Conservation (phyloP, 768 basidiomycete species). For the Boletus speciosus region DNA sequence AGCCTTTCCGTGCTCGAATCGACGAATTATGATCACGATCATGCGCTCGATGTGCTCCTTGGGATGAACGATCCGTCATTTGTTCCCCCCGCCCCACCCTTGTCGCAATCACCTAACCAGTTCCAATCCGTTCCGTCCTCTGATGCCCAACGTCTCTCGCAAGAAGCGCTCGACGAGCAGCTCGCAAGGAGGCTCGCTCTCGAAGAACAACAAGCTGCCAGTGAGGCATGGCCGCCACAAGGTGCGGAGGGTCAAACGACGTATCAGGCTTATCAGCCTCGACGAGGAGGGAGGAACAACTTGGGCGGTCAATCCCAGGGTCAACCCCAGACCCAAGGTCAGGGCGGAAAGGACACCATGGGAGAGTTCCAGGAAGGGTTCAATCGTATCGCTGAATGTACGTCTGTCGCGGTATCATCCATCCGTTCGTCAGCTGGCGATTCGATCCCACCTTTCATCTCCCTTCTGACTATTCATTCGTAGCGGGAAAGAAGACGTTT, state of each 20-base stretch:
- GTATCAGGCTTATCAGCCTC: slow-evolving; percentile 27
- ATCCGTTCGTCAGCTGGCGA: neutral
- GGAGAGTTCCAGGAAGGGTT: slow-evolving; percentile 73
- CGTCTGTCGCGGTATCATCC: slow-evolving; percentile 22
- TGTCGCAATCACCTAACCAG: neutral
- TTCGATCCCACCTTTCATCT: neutral
- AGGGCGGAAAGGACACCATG: slow-evolving; percentile 47
- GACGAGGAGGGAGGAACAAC: slow-evolving; percentile 9
- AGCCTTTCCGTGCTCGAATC: slow-evolving; percentile 73
- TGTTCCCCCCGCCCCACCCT: slow-evolving; percentile 33
- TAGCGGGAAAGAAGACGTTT: slow-evolving; percentile 79
- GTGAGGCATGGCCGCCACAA: slow-evolving; percentile 19
- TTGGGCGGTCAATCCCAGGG: slow-evolving; percentile 4
- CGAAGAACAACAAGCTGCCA: slow-evolving; percentile 45
- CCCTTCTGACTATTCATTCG: neutral
- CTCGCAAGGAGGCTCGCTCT: slow-evolving; percentile 69
- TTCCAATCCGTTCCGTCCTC: slow-evolving; percentile 24
- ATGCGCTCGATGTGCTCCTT: slow-evolving; percentile 71
- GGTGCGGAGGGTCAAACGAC: slow-evolving; percentile 3
- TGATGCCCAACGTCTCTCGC: slow-evolving; percentile 32
- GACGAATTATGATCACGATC: slow-evolving; percentile 65
- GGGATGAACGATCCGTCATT: slow-evolving; percentile 87
- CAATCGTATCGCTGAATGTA: slow-evolving; percentile 75
- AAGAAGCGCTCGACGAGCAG: slow-evolving; percentile 76
- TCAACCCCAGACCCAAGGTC: slow-evolving; percentile 9